Percentiles rank a stretch among this genome's conserved stretches.
Conservation (phyloP, 345 rosid genomes). For the Brassica napus region Da-Ae NC_063445.1:30647501-30648000, state of each 20-base stretch:
- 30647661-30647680: constrained; percentile 69
- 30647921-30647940: too few species aligned
- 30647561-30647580: constrained; percentile 75
- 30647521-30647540: constrained; percentile 86
- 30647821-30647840: too few species aligned
- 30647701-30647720: constrained; percentile 84
- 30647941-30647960: too few species aligned
- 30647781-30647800: neutral
- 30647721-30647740: constrained; percentile 14
- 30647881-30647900: too few species aligned
- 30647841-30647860: too few species aligned
- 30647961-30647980: too few species aligned
- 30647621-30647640: constrained; percentile 80
- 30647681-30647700: constrained; percentile 88
- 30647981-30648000: too few species aligned
- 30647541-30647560: constrained; percentile 87
- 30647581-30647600: constrained; percentile 74
- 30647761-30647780: constrained; percentile 3
- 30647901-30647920: too few species aligned
- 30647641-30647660: constrained; percentile 75
- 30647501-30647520: constrained; percentile 81
- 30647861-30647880: too few species aligned
- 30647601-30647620: constrained; percentile 63
- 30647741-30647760: constrained; percentile 5
- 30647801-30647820: too few species aligned